Evolutionary conservation across 2,329 filamentous ascomycete genomes (phyloP).

Genomic region (Ustilaginoidea virens): DNA sequence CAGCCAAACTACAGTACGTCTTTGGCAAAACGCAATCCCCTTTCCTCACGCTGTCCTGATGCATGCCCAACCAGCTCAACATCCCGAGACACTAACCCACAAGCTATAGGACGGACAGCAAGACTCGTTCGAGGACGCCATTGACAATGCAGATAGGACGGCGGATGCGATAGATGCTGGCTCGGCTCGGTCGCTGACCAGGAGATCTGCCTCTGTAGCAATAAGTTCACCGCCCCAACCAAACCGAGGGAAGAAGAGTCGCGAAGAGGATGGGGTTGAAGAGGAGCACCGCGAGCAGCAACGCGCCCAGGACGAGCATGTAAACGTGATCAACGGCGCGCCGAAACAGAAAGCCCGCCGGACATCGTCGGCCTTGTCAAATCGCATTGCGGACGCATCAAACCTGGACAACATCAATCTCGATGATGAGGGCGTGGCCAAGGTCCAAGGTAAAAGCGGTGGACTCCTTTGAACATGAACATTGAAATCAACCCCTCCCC

Average conservation of each 20-base stretch:
- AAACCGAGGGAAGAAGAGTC: neutral
- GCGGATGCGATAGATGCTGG: constrained; percentile 54
- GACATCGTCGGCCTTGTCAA: constrained; percentile 24
- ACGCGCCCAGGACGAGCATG: constrained; percentile 5
- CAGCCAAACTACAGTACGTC: constrained; percentile 14
- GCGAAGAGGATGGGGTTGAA: neutral
- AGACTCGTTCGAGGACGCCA: constrained; percentile 63
- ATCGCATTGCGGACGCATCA: constrained; percentile 30
- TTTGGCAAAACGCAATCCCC: neutral
- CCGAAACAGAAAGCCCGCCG: constrained; percentile 10
- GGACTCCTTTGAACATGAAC: neutral
- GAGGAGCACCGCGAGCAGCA: constrained; percentile 8
- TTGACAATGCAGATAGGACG: constrained; percentile 31
- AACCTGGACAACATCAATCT: constrained; percentile 50
- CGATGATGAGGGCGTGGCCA: constrained; percentile 35
- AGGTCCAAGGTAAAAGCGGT: constrained; percentile 16
- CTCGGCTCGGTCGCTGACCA: constrained; percentile 49
- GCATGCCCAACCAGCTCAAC: constrained; percentile 7
- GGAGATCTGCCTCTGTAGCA: constrained; percentile 22
- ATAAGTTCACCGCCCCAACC: constrained; percentile 14
- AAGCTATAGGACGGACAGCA: constrained; percentile 17
- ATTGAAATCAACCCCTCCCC: constrained; percentile 6
- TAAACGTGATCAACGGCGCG: constrained; percentile 8
- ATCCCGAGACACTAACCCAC: too few species aligned
- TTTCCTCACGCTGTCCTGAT: neutral